Evolutionary conservation across 805 yeast species (phyloP), one percentile per base, ranked within the genome.

Genomic region (Pichia insulana): DNA sequence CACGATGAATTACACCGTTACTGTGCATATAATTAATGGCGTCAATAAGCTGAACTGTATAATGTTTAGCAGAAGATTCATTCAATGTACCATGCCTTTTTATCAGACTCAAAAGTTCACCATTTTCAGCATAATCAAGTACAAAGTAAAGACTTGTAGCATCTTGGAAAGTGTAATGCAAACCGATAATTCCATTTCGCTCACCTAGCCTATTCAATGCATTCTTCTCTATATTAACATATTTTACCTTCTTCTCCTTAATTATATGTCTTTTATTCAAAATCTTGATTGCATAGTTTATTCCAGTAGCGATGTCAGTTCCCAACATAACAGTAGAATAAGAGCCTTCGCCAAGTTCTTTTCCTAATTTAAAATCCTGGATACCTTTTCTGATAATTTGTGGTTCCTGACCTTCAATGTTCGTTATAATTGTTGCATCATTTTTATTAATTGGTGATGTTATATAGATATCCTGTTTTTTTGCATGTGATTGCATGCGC

Each of bases 291-390:
- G 95, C 95, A 57, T 79, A 84, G 63, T 76, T 61, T 57, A 69
- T 61, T 53, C 75, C 66, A 10, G 83, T 79, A 48, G 76, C 74
- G 13, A 72, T 56, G 56, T 90, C 98, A 2, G 81, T 69, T 1
- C 95, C 98, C 43, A 87, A 78, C 49, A 79, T 80, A 9, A 90
- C 99, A 0, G 95, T 87, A 3, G 97, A 89, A 58, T 90, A 92
- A 2, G 97, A 87, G 2, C 99, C 99, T 59, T 88, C 96, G 2
- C 99, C 99, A 15, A 92, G 70, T 22, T 80, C 80, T 30, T 83
- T 78, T 13, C 96, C 96, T 53, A 92, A 80, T 50, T 78, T 80
- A 61, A 89, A 92, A 60, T 92, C 97, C 50, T 80, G 78, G 20
- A 87, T 92, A 17, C 80, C 63, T 54, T 62, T 62, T 30, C 59